These are phyloP conservation scores for Liriodendron chinense DNA, from an alignment of 164 flowering plant species.

Conservation along the genomic window DNA sequence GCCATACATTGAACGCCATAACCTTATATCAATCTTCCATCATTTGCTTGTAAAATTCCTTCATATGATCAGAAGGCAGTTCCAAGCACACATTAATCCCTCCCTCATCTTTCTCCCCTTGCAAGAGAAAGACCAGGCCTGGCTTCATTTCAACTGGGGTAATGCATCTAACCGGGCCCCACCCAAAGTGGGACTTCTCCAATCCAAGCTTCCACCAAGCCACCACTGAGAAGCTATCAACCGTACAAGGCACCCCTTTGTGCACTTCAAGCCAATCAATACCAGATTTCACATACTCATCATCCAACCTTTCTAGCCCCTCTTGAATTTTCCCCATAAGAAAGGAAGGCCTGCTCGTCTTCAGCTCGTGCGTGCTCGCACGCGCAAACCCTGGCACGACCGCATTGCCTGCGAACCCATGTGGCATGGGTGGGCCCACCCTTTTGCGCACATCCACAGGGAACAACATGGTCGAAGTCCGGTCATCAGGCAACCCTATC, in stretches of 20 bases:
- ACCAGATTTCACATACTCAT: conserved; percentile 33
- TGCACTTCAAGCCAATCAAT: no score
- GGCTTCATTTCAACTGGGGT: conserved; percentile 17
- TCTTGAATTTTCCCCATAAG: conserved; percentile 23
- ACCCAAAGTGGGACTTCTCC: conserved; percentile 22
- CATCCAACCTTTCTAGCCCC: conserved; percentile 27
- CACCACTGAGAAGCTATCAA: conserved; percentile 29
- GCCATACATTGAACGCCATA: neutral
- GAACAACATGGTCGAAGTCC: conserved; percentile 25
- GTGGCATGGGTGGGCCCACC: conserved; percentile 21
- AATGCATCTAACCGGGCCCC: conserved; percentile 22
- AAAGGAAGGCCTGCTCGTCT: conserved; percentile 7
- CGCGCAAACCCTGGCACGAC: conserved; percentile 29
- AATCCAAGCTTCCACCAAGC: conserved; percentile 31
- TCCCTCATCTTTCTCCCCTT: conserved; percentile 17
- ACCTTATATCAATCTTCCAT: conserved; percentile 4
- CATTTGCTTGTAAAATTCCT: conserved; percentile 17
- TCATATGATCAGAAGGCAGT: conserved; percentile 19
- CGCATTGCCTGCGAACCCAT: conserved; percentile 30
- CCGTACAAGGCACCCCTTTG: conserved; percentile 23
- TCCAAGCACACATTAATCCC: conserved; percentile 26
- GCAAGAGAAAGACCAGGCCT: conserved; percentile 26
- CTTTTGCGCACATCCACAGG: conserved; percentile 26
- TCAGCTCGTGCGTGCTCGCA: conserved; percentile 20
- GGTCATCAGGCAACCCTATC: conserved; percentile 10